phyloP scores from a whole-genome alignment of 257 asterid genomes.

The Przewalskia tangutica region DNA sequence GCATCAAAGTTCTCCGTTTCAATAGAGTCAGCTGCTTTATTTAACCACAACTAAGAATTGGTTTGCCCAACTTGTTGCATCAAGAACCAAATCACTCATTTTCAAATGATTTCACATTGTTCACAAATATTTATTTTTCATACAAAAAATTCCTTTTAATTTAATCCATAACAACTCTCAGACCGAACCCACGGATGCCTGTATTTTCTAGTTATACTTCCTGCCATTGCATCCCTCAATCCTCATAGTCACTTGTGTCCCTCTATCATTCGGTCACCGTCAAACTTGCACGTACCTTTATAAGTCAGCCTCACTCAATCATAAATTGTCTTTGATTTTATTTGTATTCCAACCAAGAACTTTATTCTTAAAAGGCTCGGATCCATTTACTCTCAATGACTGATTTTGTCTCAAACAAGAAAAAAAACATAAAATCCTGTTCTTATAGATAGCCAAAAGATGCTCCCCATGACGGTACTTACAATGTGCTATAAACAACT shows the following conservation, averaged over 20 bases:
- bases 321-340: neutral
- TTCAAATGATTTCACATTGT: neutral
- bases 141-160: neutral
- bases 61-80: neutral
- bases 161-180: neutral
- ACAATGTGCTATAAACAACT: neutral
- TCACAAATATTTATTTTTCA: neutral
- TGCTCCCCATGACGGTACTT: neutral
- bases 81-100: neutral
- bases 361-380: neutral
- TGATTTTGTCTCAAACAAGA: neutral
- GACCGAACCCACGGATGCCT: neutral
- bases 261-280: neutral
- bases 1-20: neutral
- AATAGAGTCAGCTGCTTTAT: neutral
- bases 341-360: neutral
- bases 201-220: neutral
- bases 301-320: neutral
- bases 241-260: neutral
- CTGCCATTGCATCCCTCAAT: neutral
- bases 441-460: neutral
- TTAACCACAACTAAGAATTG: neutral
- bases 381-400: neutral
- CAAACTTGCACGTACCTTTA: neutral
- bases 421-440: neutral